A percentile compares a stretch with the other conserved stretches of the same genome.
phyloP scores from a whole-genome alignment of 163 green algal species.

The Volvox carteri region DNA sequence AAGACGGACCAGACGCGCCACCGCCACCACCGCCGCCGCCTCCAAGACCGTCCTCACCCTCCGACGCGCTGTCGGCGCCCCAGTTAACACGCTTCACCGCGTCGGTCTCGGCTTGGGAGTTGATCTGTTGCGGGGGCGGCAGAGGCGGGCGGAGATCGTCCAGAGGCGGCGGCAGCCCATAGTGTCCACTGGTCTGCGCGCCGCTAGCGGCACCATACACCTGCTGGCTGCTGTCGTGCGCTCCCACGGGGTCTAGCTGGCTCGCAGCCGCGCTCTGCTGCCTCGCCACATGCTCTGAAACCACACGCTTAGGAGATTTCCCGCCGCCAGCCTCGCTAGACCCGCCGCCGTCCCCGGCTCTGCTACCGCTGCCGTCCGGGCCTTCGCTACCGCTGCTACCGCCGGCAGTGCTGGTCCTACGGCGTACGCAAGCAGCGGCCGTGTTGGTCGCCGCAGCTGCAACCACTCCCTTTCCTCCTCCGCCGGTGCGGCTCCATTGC shows the following conservation, averaged over 20 bases:
- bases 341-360: neutral
- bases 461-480: too few relatives aligned
- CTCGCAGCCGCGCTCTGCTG: neutral
- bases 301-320: conserved; percentile 1
- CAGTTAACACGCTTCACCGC: neutral
- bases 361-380: neutral
- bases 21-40: neutral
- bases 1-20: neutral
- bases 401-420: neutral
- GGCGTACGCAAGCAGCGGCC: too few relatives aligned
- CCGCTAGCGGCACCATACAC: too few relatives aligned
- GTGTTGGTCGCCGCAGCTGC: too few relatives aligned
- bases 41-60: neutral
- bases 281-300: neutral
- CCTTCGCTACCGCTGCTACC: neutral
- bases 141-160: neutral
- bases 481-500: too few relatives aligned
- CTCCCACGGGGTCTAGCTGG: neutral
- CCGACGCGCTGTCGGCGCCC: neutral
- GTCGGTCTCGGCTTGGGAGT: neutral
- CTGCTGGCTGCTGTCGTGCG: neutral
- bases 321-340: neutral
- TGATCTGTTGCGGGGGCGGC: neutral
- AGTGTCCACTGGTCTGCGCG: neutral
- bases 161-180: neutral